Percentiles rank a stretch among this genome's conserved stretches.
These are phyloP conservation scores for Lonicera japonica DNA, from an alignment of 129 eudicot genomes.

Conservation along the genomic window DNA sequence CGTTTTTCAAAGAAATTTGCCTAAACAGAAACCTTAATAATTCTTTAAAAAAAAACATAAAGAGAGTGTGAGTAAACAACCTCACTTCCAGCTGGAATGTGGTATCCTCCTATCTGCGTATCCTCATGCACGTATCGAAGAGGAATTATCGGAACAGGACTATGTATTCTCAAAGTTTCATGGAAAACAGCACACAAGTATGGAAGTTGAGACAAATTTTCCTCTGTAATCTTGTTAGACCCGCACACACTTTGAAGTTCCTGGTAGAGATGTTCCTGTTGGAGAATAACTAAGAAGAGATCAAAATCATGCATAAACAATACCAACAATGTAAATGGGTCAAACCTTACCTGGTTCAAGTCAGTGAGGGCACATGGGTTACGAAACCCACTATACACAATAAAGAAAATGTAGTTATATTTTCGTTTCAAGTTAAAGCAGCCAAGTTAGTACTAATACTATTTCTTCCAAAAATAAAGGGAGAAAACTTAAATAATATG, in stretches of 20 bases:
- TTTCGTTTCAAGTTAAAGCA: too few relatives aligned
- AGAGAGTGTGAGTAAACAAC: conserved; percentile 20
- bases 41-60: too few relatives aligned
- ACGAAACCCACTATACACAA: too few relatives aligned
- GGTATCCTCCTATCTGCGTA: conserved; percentile 46
- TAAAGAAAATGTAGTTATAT: too few relatives aligned
- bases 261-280: conserved; percentile 24
- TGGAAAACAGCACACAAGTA: conserved; percentile 41
- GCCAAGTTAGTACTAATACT: too few relatives aligned
- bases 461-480: too few relatives aligned
- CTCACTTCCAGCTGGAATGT: conserved; percentile 52
- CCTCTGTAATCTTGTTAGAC: conserved; percentile 37
- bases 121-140: conserved; percentile 41
- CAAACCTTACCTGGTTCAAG: too few relatives aligned
- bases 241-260: conserved; percentile 43
- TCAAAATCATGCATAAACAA: background rate
- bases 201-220: conserved; percentile 34
- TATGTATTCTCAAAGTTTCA: conserved; percentile 47
- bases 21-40: too few relatives aligned
- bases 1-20: too few relatives aligned
- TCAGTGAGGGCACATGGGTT: too few relatives aligned
- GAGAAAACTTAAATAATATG: too few relatives aligned
- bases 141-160: conserved; percentile 44
- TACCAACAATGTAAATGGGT: background rate
- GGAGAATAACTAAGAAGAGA: background rate